phyloP scores from a whole-genome alignment of 345 rosid species.

The Mallotus nudiflorus region DNA sequence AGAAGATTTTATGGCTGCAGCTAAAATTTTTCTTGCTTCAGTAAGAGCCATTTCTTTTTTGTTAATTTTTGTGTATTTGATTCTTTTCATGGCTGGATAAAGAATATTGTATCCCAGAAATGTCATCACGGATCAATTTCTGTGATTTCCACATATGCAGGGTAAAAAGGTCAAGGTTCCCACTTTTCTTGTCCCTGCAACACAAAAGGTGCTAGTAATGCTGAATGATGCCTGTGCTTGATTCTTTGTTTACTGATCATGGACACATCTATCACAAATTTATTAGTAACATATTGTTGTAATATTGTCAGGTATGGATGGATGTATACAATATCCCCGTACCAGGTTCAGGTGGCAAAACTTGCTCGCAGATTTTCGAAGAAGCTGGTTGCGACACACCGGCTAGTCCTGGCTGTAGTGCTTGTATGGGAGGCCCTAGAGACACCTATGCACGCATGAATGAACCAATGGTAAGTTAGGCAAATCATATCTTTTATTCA shows the following conservation, averaged over 20 bases:
- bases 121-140: no score
- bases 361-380: conserved; percentile 92
- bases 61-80: neutral
- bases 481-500: no score
- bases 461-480: conserved; percentile 65
- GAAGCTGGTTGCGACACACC: conserved; percentile 99
- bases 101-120: no score
- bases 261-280: neutral
- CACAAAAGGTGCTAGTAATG: conserved; percentile 69
- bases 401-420: conserved; percentile 92
- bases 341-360: conserved; percentile 91
- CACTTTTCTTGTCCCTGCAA: conserved; percentile 95
- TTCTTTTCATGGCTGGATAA: neutral
- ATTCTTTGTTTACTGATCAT: neutral
- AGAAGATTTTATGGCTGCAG: conserved; percentile 90
- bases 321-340: conserved; percentile 80
- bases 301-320: conserved; percentile 76
- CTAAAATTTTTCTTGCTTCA: conserved; percentile 78
- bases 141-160: conserved; percentile 39
- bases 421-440: conserved; percentile 94
- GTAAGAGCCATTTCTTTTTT: conserved; percentile 42
- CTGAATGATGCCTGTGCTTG: neutral
- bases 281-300: neutral
- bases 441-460: conserved; percentile 97
- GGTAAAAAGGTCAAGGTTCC: conserved; percentile 92